These are phyloP conservation scores for Croton laevigatus DNA, from an alignment of 441 rosid genomes.

Conservation along the genomic window DNA sequence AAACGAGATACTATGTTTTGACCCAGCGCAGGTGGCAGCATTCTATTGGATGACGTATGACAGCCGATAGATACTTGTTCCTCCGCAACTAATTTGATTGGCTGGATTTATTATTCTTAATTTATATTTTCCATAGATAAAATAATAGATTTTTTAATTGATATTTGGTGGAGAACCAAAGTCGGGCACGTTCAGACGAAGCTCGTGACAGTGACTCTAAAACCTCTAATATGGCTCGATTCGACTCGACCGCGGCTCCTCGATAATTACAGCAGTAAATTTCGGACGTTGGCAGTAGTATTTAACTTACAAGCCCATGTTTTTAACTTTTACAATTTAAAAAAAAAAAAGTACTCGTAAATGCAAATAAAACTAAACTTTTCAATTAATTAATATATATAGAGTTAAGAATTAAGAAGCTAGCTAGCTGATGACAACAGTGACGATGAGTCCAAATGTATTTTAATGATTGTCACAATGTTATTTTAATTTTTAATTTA, in stretches of 20 bases:
- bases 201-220: constrained; percentile 26
- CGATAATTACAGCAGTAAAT: no score
- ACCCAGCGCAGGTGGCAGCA: constrained; percentile 27
- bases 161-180: constrained; percentile 27
- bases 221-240: constrained; percentile 23
- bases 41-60: constrained; percentile 27
- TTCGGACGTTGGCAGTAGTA: no score
- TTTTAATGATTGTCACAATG: no score
- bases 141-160: neutral
- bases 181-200: constrained; percentile 27
- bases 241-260: constrained; percentile 1
- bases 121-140: neutral
- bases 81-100: constrained; percentile 26
- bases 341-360: no score
- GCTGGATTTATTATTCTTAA: neutral
- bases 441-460: no score
- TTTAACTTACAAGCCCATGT: no score
- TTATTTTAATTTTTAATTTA: no score
- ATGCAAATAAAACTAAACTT: no score
- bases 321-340: no score
- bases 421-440: no score
- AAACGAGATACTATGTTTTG: constrained; percentile 17
- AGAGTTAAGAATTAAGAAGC: no score
- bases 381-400: no score
- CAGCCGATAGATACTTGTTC: constrained; percentile 32